Percentiles rank a stretch among this genome's conserved stretches.
Evolutionary conservation across 306 rosid species (phyloP).

Genomic region (Malus domestica): ASM211411v1 NC_041802.1:3380001-3380500

Average conservation of each 20-base stretch:
- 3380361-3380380: constrained; percentile 72
- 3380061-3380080: constrained; percentile 38
- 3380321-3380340: constrained; percentile 48
- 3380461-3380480: neutral
- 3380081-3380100: constrained; percentile 38
- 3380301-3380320: constrained; percentile 48
- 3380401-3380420: constrained; percentile 73
- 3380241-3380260: constrained; percentile 55
- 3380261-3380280: constrained; percentile 78
- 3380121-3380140: constrained; percentile 33
- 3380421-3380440: constrained; percentile 15
- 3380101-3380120: constrained; percentile 29
- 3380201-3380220: constrained; percentile 9
- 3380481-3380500: neutral
- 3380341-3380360: constrained; percentile 83
- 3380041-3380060: constrained; percentile 62
- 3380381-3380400: constrained; percentile 78
- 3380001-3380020: constrained; percentile 1
- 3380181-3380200: constrained; percentile 41
- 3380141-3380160: constrained; percentile 57
- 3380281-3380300: constrained; percentile 68
- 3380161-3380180: constrained; percentile 77
- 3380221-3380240: neutral
- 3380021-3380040: constrained; percentile 47
- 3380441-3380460: neutral